Percentiles rank a stretch among this genome's conserved stretches.
These are phyloP conservation scores for barley (Hordeum vulgare) DNA, from an alignment of 176 grass and related monocot species.

Conservation along the genomic window MorexV3_pseudomolecules_assembly NC_058522.1:241790849-241791348, in stretches of 20 bases:
- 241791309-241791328: background rate
- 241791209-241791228: background rate
- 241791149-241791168: background rate
- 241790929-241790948: constrained; percentile 2
- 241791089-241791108: constrained; percentile 14
- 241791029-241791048: constrained; percentile 96
- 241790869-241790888: background rate
- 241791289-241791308: background rate
- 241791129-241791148: background rate
- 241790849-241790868: background rate
- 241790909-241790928: constrained; percentile 5
- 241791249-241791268: background rate
- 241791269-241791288: background rate
- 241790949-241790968: constrained; percentile 28
- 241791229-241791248: background rate
- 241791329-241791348: background rate
- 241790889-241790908: background rate
- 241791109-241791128: background rate
- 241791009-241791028: constrained; percentile 82
- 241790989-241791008: constrained; percentile 77
- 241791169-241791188: background rate
- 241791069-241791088: constrained; percentile 81
- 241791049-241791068: constrained; percentile 66
- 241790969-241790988: constrained; percentile 21
- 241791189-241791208: background rate